phyloP scores from a whole-genome alignment of 1,139 yeast species.

The Diutina ranongensis region DNA sequence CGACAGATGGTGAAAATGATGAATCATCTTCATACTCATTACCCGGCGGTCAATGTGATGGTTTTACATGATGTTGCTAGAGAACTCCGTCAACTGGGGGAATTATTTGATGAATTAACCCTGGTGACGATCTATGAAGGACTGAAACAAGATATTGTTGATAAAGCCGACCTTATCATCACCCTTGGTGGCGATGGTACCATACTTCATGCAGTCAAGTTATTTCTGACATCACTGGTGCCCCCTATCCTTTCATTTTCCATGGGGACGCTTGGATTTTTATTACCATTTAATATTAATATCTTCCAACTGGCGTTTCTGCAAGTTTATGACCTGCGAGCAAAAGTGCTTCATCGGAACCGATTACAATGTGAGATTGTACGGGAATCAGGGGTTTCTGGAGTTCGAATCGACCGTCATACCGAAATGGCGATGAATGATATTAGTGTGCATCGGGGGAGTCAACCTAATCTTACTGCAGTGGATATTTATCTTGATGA shows the following conservation, averaged over 20 bases:
- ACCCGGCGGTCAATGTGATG: constrained; percentile 64
- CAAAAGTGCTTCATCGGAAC: constrained; percentile 63
- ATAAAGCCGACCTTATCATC: constrained; percentile 58
- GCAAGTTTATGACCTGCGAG: constrained; percentile 53
- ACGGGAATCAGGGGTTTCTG: constrained; percentile 15
- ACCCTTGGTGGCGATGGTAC: constrained; percentile 97
- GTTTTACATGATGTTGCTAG: constrained; percentile 70
- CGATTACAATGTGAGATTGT: constrained; percentile 70
- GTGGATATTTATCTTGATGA: constrained; percentile 75
- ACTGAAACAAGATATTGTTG: constrained; percentile 34
- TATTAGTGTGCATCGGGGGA: constrained; percentile 77
- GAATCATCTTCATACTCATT: constrained; percentile 37
- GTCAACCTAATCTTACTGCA: constrained; percentile 74
- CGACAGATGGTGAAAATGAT: constrained; percentile 56
- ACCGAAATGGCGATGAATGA: constrained; percentile 66
- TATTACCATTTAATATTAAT: constrained; percentile 73
- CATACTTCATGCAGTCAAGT: constrained; percentile 57
- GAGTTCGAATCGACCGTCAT: constrained; percentile 3
- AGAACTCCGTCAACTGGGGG: constrained; percentile 33
- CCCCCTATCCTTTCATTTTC: constrained; percentile 89
- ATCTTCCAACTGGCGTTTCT: constrained; percentile 52
- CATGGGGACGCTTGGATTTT: constrained; percentile 83
- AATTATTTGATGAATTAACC: background rate
- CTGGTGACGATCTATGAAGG: background rate
- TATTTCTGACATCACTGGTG: constrained; percentile 56